Base-by-base conservation (phyloP, 805 yeast species). In the Wickerhamomyces ciferrii region DNA sequence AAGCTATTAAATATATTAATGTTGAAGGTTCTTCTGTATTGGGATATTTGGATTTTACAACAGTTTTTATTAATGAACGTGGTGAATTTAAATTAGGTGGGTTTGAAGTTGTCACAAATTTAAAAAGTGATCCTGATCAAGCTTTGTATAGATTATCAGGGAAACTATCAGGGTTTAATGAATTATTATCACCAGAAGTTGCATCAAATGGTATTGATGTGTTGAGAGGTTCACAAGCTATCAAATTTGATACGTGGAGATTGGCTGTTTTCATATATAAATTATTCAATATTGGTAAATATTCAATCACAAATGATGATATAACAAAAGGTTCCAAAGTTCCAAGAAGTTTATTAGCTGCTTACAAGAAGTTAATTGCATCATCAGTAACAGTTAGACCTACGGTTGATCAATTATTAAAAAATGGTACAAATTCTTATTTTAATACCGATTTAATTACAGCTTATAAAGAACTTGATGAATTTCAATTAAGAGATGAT, bases 21-120 rank as follows among this genome's bases (percentile, higher is more conserved):
- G 69, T 64, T 23, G 85, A 79, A 48, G 74, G 68, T 2, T 15
- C 70, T 6, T 77, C 84, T 23, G 68, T 84, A 6, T 84, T 87
- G 57, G 92, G 90, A 6, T 79, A 80, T 48, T 52, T 88, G 13
- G 72, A 76, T 48, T 53, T 67, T 18, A 70, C 76, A 37, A 76
- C 86, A 1, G 74, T 91, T 1, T 90, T 69, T 60, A 81, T 87
- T 15, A 84, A 78, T 45, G 75, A 72, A 27, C 59, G 71, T 15
- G 96, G 97, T 14, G 95, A 86, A 58, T 88, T 96, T 92, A 83
- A 80, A 48, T 60, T 91, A 24, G 85, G 86, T 48, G 96, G 96
- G 1, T 81, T 90, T 56, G 97, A 91, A 62, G 62, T 83, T 1
- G 65, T 80, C 32, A 73, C 84, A 2, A 75, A 70, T 45, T 60